These are phyloP conservation scores for Leccinum fibrillosum DNA, from an alignment of 768 basidiomycete genomes.

Conservation along the genomic window DNA sequence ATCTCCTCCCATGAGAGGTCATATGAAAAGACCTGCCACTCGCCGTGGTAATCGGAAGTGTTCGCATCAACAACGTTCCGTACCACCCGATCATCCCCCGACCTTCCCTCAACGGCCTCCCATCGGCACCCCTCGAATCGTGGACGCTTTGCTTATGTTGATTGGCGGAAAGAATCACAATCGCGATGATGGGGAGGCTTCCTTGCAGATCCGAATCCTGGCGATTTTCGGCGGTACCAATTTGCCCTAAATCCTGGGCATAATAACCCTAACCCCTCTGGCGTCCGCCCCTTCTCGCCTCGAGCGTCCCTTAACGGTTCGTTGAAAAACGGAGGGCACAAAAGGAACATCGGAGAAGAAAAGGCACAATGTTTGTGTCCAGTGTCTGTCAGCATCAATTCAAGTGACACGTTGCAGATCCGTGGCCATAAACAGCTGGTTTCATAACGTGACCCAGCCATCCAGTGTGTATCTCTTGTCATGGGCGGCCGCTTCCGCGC, in stretches of 20 bases:
- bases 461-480: slow-evolving; percentile 11
- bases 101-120: not conserved
- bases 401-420: slow-evolving; percentile 2
- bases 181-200: slow-evolving; percentile 14
- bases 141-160: slow-evolving; percentile 7
- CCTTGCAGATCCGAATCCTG: slow-evolving; percentile 26
- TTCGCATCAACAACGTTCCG: slow-evolving; percentile 13
- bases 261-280: slow-evolving; percentile 9
- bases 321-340: not conserved
- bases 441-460: slow-evolving; percentile 8
- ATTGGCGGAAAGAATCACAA: slow-evolving; percentile 17
- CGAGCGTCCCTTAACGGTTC: not conserved
- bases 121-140: not conserved
- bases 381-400: slow-evolving; percentile 2
- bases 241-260: slow-evolving; percentile 24
- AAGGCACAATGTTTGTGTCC: not conserved
- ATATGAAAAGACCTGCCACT: slow-evolving; percentile 13
- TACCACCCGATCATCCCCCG: slow-evolving; percentile 10
- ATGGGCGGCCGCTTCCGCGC: slow-evolving; percentile 18
- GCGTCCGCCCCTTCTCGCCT: not conserved
- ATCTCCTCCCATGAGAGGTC: slow-evolving; percentile 15
- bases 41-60: slow-evolving; percentile 24
- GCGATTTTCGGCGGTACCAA: slow-evolving; percentile 25
- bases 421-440: not conserved
- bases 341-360: not conserved